phyloP scores from a whole-genome alignment of 257 asterid genomes.

The Solanum appendiculatum region DNA sequence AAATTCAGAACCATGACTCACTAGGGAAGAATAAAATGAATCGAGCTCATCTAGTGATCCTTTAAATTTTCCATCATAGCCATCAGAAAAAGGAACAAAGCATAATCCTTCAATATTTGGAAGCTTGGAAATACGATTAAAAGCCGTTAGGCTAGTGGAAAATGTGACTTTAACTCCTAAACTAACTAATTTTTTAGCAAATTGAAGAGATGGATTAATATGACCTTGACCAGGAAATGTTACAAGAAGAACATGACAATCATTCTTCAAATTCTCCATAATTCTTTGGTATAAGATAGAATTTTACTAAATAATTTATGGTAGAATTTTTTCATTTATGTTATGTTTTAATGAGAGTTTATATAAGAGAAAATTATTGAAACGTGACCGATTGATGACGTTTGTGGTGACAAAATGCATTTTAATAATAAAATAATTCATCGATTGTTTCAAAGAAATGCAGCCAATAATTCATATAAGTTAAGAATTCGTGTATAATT shows the following conservation, averaged over 20 bases:
- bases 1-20: not conserved
- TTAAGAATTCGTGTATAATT: not conserved
- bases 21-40: not conserved
- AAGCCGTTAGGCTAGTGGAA: not conserved
- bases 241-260: constrained; percentile 13
- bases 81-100: not conserved
- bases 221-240: constrained; percentile 26
- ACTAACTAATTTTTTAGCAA: not conserved
- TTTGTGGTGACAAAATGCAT: not conserved
- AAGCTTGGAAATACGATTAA: not conserved
- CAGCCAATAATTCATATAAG: not conserved
- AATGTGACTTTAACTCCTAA: constrained; percentile 8
- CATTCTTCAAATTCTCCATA: not conserved
- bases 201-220: constrained; percentile 17
- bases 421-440: not conserved
- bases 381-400: not conserved
- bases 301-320: not conserved
- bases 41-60: not conserved
- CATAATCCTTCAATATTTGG: not conserved
- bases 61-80: not conserved
- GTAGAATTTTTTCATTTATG: not conserved
- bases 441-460: not conserved
- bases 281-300: not conserved
- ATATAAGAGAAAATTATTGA: not conserved
- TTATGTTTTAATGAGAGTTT: not conserved